Evolutionary conservation across 1,139 yeast species (phyloP).

Genomic region (Protomyces pachydermus): DNA sequence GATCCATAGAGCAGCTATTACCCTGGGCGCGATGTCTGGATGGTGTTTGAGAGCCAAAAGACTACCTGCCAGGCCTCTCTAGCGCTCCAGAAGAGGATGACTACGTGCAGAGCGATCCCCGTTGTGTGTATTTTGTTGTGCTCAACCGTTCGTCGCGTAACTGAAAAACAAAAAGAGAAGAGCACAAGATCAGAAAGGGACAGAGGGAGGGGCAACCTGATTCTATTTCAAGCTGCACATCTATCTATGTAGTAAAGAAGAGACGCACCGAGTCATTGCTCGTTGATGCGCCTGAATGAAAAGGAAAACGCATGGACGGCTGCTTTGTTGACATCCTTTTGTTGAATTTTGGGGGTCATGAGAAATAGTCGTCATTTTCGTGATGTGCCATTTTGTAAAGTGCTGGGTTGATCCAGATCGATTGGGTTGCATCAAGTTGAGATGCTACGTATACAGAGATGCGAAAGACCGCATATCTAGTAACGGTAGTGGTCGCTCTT

Average conservation of each 20-base stretch:
- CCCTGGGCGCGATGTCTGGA: too few species aligned
- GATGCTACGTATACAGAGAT: neutral
- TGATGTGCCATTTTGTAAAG: neutral
- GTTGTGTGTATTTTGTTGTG: too few species aligned
- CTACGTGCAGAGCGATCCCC: too few species aligned
- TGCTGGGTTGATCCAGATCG: slow-evolving; percentile 1
- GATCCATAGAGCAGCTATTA: too few species aligned
- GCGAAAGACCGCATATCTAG: slow-evolving; percentile 43
- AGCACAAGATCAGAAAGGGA: neutral
- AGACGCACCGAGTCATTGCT: too few species aligned
- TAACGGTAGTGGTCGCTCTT: slow-evolving; percentile 99
- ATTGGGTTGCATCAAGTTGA: neutral
- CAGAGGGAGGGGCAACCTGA: neutral
- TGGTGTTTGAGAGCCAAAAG: too few species aligned
- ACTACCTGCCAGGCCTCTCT: too few species aligned
- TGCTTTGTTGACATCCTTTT: neutral
- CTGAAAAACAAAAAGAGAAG: neutral
- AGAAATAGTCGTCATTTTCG: neutral
- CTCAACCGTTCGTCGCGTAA: neutral
- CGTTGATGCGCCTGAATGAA: neutral
- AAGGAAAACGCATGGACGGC: neutral
- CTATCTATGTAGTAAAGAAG: too few species aligned
- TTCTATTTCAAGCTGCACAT: neutral
- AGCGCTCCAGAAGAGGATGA: too few species aligned
- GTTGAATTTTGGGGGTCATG: neutral